Conservation (phyloP, 2,329 filamentous ascomycete genomes). For the Curvularia hawaiiensis region DNA sequence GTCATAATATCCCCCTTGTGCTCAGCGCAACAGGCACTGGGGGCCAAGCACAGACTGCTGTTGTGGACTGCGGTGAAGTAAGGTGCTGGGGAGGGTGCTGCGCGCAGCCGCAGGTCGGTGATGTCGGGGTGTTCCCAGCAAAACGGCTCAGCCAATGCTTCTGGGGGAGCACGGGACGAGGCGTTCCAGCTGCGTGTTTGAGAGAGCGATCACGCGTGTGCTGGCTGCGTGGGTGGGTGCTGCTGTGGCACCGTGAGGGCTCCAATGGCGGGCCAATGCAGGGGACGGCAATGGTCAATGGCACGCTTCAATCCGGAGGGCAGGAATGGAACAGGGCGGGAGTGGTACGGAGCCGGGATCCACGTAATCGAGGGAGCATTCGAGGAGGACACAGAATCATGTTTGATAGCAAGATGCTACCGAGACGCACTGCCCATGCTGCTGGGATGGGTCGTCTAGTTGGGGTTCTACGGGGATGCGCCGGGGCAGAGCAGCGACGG, state of each 20-base stretch:
- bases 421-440: conserved; percentile 44
- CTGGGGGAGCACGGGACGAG: conserved; percentile 36
- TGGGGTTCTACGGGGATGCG: conserved; percentile 14
- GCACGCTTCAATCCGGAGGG: conserved; percentile 43
- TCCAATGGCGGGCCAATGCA: conserved; percentile 35
- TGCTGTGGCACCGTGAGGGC: conserved; percentile 42
- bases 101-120: conserved; percentile 47
- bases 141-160: conserved; percentile 47
- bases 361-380: conserved; percentile 46
- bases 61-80: conserved; percentile 32
- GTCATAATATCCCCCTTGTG: conserved; percentile 53
- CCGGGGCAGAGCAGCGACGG: conserved; percentile 12
- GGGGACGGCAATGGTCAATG: conserved; percentile 23
- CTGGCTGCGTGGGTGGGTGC: conserved; percentile 43
- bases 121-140: conserved; percentile 38
- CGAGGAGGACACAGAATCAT: conserved; percentile 40
- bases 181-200: conserved; percentile 50
- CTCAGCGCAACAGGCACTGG: conserved; percentile 28
- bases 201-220: conserved; percentile 50
- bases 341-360: conserved; percentile 45
- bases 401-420: conserved; percentile 38
- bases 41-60: conserved; percentile 39
- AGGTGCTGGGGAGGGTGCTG: conserved; percentile 24
- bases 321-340: conserved; percentile 48
- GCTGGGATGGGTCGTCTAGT: conserved; percentile 25